Evolutionary conservation across 2,329 filamentous ascomycete species (phyloP).

Genomic region (Epicoccum sorghinum): DNA sequence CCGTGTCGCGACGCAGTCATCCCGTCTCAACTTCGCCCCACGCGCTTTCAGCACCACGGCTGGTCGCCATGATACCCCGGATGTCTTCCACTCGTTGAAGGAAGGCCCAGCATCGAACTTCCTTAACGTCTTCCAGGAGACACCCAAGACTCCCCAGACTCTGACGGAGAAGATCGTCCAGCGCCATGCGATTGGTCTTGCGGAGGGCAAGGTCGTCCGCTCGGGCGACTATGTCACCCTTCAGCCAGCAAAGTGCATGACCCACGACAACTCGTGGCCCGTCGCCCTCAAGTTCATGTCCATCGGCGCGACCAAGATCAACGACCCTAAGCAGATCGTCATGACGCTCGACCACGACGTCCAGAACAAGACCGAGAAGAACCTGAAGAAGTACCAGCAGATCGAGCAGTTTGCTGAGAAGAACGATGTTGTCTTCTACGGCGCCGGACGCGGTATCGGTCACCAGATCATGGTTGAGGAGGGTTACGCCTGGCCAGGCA

Average conservation of each 20-base stretch:
- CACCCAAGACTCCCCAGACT: slow-evolving; percentile 68
- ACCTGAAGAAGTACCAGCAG: slow-evolving; percentile 80
- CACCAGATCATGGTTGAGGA: slow-evolving; percentile 94
- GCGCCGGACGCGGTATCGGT: slow-evolving; percentile 79
- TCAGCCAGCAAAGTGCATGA: slow-evolving; percentile 76
- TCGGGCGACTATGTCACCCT: slow-evolving; percentile 85
- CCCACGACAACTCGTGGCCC: slow-evolving; percentile 83
- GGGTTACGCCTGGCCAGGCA: slow-evolving; percentile 83
- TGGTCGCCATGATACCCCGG: slow-evolving; percentile 32
- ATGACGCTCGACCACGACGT: slow-evolving; percentile 89
- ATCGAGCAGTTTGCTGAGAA: slow-evolving; percentile 82
- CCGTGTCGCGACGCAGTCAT: slow-evolving; percentile 31
- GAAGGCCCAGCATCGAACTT: slow-evolving; percentile 68
- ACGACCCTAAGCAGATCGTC: slow-evolving; percentile 75
- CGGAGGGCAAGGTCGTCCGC: slow-evolving; percentile 75
- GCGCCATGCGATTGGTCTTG: slow-evolving; percentile 75
- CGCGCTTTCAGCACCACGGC: slow-evolving; percentile 36
- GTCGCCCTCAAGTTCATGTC: slow-evolving; percentile 81
- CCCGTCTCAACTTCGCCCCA: slow-evolving; percentile 28
- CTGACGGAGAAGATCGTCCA: slow-evolving; percentile 94
- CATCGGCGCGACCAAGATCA: slow-evolving; percentile 76
- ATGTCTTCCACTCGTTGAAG: slow-evolving; percentile 66
- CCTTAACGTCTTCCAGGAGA: slow-evolving; percentile 69
- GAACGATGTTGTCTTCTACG: slow-evolving; percentile 79
- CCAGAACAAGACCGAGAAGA: slow-evolving; percentile 78